Conservation (phyloP, 2,329 filamentous ascomycete species). For the Colletotrichum sp. region DNA sequence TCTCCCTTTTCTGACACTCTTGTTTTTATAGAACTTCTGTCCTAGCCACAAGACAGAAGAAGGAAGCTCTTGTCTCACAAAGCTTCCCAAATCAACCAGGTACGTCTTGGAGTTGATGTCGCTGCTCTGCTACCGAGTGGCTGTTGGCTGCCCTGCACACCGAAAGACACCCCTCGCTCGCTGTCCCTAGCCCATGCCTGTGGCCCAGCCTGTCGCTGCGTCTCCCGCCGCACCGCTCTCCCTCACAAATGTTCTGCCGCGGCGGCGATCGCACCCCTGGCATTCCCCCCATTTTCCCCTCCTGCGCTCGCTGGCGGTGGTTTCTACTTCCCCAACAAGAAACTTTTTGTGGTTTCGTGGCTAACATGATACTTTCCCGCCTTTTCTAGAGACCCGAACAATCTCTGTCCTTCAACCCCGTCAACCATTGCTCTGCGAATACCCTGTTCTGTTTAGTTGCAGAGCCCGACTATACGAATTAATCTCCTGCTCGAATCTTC, state of each 20-base stretch:
- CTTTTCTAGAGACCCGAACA: slow-evolving; percentile 15
- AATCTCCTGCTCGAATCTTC: slow-evolving; percentile 19
- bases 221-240: neutral
- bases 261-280: slow-evolving; percentile 8
- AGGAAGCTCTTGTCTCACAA: slow-evolving; percentile 14
- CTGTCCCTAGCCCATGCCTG: neutral
- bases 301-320: neutral
- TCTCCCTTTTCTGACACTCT: slow-evolving; percentile 13
- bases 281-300: slow-evolving; percentile 7
- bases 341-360: slow-evolving; percentile 13
- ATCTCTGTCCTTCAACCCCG: slow-evolving; percentile 17
- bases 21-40: slow-evolving; percentile 16
- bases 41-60: slow-evolving; percentile 15
- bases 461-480: slow-evolving; percentile 11
- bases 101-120: neutral
- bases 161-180: neutral
- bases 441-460: slow-evolving; percentile 11
- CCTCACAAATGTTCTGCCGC: neutral
- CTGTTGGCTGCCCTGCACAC: neutral
- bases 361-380: slow-evolving; percentile 2
- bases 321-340: slow-evolving; percentile 14
- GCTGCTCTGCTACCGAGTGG: neutral
- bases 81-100: slow-evolving; percentile 10
- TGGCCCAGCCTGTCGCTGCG: neutral
- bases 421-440: slow-evolving; percentile 13